Conservation (phyloP, 805 yeast genomes). For the Geotrichum ghanense region DNA sequence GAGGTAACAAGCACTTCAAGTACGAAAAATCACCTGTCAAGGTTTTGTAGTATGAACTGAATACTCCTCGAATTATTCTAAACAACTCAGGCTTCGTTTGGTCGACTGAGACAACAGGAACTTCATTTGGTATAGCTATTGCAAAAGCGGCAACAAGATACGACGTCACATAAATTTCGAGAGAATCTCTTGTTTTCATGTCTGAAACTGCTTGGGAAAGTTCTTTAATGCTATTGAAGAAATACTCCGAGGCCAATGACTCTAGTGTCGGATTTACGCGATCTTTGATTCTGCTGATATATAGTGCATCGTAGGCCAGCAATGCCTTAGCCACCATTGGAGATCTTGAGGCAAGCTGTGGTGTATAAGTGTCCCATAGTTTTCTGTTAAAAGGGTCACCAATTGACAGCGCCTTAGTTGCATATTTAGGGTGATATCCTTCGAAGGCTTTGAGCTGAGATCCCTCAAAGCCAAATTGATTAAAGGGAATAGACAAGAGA, state of each 20-base stretch:
- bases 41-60: background rate
- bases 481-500: no score
- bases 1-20: no score
- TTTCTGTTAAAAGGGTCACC: background rate
- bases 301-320: background rate
- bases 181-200: background rate
- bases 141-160: background rate
- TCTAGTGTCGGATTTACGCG: background rate
- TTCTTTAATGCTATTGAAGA: background rate
- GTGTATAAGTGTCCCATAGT: background rate
- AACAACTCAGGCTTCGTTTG: background rate
- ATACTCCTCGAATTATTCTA: background rate
- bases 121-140: background rate
- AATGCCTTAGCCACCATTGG: background rate
- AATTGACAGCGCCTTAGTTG: background rate
- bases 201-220: background rate
- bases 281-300: background rate
- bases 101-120: background rate
- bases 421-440: background rate
- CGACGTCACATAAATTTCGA: background rate
- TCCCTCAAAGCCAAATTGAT: no score
- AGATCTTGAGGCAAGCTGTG: background rate
- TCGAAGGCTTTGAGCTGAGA: no score
- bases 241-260: background rate
- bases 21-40: background rate